Base-by-base conservation (phyloP, 495 filamentous ascomycete genomes). In the Aspergillus asperescens region DNA sequence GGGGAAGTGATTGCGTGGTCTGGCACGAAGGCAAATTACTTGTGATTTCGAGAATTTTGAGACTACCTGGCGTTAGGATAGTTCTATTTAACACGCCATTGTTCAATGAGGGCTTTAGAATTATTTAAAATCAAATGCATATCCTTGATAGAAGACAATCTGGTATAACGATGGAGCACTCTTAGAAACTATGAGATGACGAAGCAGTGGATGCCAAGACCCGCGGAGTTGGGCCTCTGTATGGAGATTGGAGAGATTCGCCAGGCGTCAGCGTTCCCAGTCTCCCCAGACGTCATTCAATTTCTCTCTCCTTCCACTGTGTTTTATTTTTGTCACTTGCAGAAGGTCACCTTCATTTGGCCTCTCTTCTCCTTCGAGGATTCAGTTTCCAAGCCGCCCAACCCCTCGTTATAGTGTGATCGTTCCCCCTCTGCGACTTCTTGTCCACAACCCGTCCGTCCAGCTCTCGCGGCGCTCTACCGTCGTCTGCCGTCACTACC, bases 241-340 rank as follows among this genome's bases (percentile, higher is more conserved):
- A 44, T 44, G 41, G 18, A 35, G 38, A n/a, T 7, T 42, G 39
- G 15, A 44, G 44, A 28, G 44, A 48, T 29, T 19, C 54, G 56
- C 62, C 65, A 72, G 66, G 69, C 65, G 62, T 63, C 63, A 69
- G 52, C 67, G 27, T 65, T 70, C 67, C 63, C 58, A 51, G 46
- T 54, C 59, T 62, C 52, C 28, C 40, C 51, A 46, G 52, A 50
- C 42, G 37, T 48, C 45, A 55, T 55, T 49, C 37, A 5, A 52
- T 7, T 23, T 34, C 19, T 29, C 44, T 35, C 28, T 29, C 20
- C 16, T 15, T 47, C 10, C 16, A 24, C 13, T 46, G 44, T 51
- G 40, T 28, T 25, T 37, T 41, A 28, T 38, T 39, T n/a, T 24
- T 41, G 20, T 37, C 28, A 19, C 20, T 27, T 38, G 35, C 28